phyloP scores from a whole-genome alignment of 2,329 filamentous ascomycete species.

The Colletotrichum filicis region DNA sequence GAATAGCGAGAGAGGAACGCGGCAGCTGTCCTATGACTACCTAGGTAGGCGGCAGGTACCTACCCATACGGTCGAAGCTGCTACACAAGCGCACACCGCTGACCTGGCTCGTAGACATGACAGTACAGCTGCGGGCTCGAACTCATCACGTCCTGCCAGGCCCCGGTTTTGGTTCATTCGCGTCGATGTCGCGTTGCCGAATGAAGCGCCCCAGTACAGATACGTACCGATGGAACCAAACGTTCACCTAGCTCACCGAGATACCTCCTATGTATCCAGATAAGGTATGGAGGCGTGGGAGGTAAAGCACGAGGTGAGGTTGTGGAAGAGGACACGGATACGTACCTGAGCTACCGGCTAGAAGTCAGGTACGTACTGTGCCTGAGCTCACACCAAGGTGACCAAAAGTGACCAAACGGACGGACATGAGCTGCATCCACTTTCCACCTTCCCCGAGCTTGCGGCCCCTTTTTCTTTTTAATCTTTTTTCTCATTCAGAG shows the following conservation, averaged over 20 bases:
- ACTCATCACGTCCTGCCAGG: not conserved
- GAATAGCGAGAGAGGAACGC: not conserved
- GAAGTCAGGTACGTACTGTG: constrained; percentile 2
- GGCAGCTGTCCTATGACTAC: not conserved
- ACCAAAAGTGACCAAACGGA: constrained; percentile 1
- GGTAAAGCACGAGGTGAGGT: not conserved
- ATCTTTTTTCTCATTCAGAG: constrained; percentile 7
- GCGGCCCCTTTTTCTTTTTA: constrained; percentile 27
- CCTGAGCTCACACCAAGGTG: not conserved
- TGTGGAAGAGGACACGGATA: not conserved
- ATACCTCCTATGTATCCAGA: not conserved
- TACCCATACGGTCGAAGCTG: not conserved
- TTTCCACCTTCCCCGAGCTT: constrained; percentile 34
- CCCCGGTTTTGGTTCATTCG: not conserved
- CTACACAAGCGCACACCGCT: not conserved
- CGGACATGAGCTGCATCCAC: constrained; percentile 30
- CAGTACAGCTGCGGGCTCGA: not conserved
- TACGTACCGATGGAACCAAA: constrained; percentile 7
- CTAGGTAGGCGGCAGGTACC: not conserved
- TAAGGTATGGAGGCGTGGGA: not conserved
- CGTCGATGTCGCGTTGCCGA: constrained; percentile 13
- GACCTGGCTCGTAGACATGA: not conserved
- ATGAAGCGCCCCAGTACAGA: not conserved
- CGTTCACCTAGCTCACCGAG: not conserved
- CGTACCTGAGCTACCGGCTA: not conserved